Conservation (phyloP, 1,284 basidiomycete genomes). For the Trichosporon coremiiforme region DNA sequence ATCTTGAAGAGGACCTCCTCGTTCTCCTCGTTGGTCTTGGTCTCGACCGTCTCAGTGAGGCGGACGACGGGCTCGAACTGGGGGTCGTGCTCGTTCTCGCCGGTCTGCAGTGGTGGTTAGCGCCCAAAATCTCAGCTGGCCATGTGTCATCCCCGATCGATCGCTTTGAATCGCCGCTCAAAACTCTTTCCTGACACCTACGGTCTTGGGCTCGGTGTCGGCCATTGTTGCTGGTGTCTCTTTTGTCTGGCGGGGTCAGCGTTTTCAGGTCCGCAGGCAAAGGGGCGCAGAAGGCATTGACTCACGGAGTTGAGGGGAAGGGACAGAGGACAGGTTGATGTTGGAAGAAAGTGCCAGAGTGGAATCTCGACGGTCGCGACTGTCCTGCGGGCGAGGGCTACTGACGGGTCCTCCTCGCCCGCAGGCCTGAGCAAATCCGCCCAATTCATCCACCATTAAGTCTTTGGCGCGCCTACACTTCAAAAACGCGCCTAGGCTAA, state of each 20-base stretch:
- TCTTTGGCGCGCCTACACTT: background rate
- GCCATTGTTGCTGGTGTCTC: constrained; percentile 30
- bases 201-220: constrained; percentile 35
- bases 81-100: constrained; percentile 72
- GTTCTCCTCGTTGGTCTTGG: constrained; percentile 94
- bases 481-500: background rate
- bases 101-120: background rate
- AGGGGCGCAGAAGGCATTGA: background rate
- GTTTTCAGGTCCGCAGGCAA: background rate
- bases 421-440: constrained; percentile 1
- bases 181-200: background rate
- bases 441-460: background rate
- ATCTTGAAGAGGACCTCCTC: constrained; percentile 95
- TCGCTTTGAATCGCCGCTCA: background rate
- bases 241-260: background rate
- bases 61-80: constrained; percentile 97
- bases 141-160: too few relatives aligned
- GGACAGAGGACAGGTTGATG: background rate
- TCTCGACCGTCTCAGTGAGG: constrained; percentile 88
- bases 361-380: background rate
- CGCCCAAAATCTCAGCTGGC: background rate
- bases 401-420: background rate
- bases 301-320: background rate
- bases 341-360: constrained; percentile 2
- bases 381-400: background rate